Base-by-base conservation (phyloP, 2,329 filamentous ascomycete genomes). In the Tolypocladium sp. region DNA sequence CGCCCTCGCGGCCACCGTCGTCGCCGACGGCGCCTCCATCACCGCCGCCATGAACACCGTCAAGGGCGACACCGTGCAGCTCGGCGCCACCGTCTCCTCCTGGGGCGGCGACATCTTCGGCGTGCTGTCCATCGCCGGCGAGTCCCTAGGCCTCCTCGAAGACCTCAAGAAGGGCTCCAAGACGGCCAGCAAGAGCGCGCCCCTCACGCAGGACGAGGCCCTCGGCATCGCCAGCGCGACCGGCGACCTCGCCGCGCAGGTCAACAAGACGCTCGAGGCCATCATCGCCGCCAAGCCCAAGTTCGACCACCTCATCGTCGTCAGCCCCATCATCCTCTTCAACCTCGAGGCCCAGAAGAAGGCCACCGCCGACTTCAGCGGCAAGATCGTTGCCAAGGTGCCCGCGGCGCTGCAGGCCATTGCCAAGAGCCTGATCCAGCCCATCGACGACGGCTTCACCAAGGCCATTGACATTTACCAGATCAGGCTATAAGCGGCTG, bases 271-370 rank as follows among this genome's bases (percentile, higher is more conserved):
- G 4, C 69, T 79, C 37, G 63, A 66, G 9, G 69, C 69, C n/a
- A 65, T 80, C 27, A 68, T 78, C 60, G 64, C 59, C 13, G 65
- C 71, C 35, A 78, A 79, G 67, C 70, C 67, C 25, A 75, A 77
- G 61, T 82, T 81, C 59, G 74, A 79, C 62, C 67, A 68, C 44
- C 65, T 79, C 7, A 57, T 77, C 1, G 62, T 81, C 41, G 71
- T 80, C 33, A 72, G 68, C 54, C 76, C 77, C 0, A 64, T 78
- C 41, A 77, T 81, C 41, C 66, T 78, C 44, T 51, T 76, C 20
- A 76, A 74, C 60, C 63, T 82, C 33, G 64, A 74, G 58, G 60
- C 71, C 8, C 70, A 80, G 68, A 72, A 74, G 64, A 61, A 65
- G 1, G 75, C 77, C 0, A 76, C 76, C 0, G 65, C 67, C 30